Base-by-base conservation (phyloP, 2,329 filamentous ascomycete species). In the Phaeophleospora eucalypticola region DNA sequence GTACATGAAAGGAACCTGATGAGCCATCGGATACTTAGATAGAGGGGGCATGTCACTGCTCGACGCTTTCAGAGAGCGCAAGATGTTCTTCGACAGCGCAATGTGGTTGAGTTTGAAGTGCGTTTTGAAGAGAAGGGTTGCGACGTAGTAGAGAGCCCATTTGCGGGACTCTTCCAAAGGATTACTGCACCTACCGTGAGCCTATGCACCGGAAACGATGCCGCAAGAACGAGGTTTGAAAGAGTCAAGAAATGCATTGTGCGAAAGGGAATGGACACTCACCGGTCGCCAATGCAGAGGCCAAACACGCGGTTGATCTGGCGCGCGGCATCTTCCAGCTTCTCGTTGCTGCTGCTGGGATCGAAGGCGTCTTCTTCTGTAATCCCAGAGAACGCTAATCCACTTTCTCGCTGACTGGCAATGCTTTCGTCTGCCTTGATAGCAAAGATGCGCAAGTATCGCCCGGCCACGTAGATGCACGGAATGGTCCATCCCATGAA, bases 61-160 rank as follows among this genome's bases (percentile, higher is more conserved):
- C 36, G 81, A 79, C 10, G 89, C 90, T 38, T 84, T 78, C 39
- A 98, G 76, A 0, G 89, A 89, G 57, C 85, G 87, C 38, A 98
- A 75, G 41, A 97, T 84, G 56, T 93, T 96, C 65, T 93, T 89
- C 15, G 85, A 95, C 16, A 97, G 75, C n/a, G 82, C 83, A 47
- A 94, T 85, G 27, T 86, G 87, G 70, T 95, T 95, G 53, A 97
- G 76, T 73, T 79, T 60, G 60, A 98, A 98, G 68, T 97, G 96
- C 1, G 90, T 97, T 71, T 97, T 97, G 80, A 98, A 98, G 12
- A 96, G 76, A 6, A 98, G 78, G 64, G 95, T 97, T 62, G 90
- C 89, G 56, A 91, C 84, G 67, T 89, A 90, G 72, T 98, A 98
- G 39, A 95, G 87, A 4, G 89, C 94, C 93, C 93, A 98, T 79